Evolutionary conservation across 192 early-diverging fungal species (phyloP).

Genomic region (Cladochytrium replicatum): DNA sequence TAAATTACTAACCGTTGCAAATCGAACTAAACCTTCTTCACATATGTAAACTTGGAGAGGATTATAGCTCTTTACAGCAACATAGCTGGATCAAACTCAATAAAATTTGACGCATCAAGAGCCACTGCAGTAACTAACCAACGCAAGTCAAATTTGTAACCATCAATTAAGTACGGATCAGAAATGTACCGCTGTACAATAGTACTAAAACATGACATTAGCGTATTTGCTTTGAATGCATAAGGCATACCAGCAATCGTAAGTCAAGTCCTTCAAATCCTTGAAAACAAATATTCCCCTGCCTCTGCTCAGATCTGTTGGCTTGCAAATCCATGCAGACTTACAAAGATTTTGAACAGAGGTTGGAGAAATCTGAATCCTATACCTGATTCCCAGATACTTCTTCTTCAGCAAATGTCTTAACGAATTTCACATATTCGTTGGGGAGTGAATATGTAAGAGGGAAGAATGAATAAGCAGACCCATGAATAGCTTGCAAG

Average conservation of each 20-base stretch:
- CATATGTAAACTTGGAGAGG: constrained; percentile 33
- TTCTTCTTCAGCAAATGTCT: constrained; percentile 24
- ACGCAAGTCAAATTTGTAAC: constrained; percentile 42
- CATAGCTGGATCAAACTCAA: constrained; percentile 21
- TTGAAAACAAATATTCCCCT: constrained; percentile 37
- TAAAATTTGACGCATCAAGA: background rate
- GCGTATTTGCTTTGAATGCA: background rate
- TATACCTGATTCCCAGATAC: constrained; percentile 15
- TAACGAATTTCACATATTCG: constrained; percentile 33
- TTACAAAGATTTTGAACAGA: constrained; percentile 3
- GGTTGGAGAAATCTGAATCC: background rate
- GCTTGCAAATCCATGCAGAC: constrained; percentile 40
- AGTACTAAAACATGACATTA: constrained; percentile 15
- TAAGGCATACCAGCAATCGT: constrained; percentile 32
- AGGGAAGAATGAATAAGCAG: constrained; percentile 31
- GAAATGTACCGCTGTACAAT: constrained; percentile 34
- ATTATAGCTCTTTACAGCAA: constrained; percentile 28
- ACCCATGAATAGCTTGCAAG: constrained; percentile 33
- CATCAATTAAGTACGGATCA: constrained; percentile 34
- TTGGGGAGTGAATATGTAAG: constrained; percentile 33
- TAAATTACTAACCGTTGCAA: constrained; percentile 25
- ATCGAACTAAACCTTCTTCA: constrained; percentile 32
- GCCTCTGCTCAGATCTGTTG: constrained; percentile 35
- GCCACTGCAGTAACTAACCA: constrained; percentile 19
- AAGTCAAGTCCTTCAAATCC: constrained; percentile 26